Evolutionary conservation across 2,329 filamentous ascomycete species (phyloP).

Genomic region (Ilyonectria mors-panacis): DNA sequence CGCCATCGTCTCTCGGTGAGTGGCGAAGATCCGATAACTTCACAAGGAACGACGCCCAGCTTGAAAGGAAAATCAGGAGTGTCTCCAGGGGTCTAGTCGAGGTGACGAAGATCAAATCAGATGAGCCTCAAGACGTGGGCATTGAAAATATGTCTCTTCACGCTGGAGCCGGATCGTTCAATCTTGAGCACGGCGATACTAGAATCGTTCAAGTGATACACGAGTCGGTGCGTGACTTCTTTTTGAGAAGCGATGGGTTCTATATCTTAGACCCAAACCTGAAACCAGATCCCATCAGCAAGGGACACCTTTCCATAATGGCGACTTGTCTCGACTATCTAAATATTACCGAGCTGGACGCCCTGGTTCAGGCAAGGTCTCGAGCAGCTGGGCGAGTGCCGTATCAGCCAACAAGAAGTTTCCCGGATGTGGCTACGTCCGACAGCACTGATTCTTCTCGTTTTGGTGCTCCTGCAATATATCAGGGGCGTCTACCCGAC

Average conservation of each 20-base stretch:
- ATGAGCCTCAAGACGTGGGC: neutral
- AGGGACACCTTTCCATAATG: conserved; percentile 16
- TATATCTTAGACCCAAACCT: neutral
- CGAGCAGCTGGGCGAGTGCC: neutral
- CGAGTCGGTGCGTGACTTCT: conserved; percentile 20
- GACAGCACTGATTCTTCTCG: neutral
- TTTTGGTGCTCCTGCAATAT: too few relatives aligned
- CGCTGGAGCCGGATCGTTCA: conserved; percentile 26
- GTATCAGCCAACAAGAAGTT: neutral
- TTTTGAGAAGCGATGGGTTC: conserved; percentile 12
- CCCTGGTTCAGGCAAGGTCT: conserved; percentile 3
- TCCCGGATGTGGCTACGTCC: too few relatives aligned
- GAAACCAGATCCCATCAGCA: neutral
- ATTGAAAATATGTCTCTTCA: neutral
- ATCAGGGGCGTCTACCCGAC: too few relatives aligned
- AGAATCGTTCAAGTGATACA: conserved; percentile 30
- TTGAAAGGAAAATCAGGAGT: conserved; percentile 29
- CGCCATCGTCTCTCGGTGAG: neutral
- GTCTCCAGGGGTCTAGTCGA: conserved; percentile 30
- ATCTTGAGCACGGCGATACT: conserved; percentile 21
- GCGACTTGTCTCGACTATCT: conserved; percentile 30
- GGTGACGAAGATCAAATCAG: conserved; percentile 2
- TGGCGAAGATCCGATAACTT: conserved; percentile 21
- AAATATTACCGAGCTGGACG: conserved; percentile 23
- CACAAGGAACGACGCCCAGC: conserved; percentile 24